phyloP scores from a whole-genome alignment of 345 rosid genomes.

The Eucalyptus sp. region DNA sequence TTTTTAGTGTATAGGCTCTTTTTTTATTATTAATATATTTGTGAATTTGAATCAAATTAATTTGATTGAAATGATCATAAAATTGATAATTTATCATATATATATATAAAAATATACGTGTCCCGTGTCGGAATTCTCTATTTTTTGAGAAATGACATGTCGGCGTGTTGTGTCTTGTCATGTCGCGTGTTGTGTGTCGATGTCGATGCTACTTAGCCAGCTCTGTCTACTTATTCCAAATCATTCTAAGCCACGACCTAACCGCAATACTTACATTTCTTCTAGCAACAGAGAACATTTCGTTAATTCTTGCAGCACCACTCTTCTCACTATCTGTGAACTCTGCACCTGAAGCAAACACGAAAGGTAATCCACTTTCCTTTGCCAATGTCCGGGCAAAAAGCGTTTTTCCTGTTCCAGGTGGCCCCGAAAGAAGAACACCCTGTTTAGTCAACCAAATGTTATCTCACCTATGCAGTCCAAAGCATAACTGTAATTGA shows the following conservation, averaged over 20 bases:
- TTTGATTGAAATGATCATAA: no score
- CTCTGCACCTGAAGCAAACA: constrained; percentile 97
- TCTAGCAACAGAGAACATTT: constrained; percentile 86
- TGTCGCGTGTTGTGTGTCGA: rapidly evolving
- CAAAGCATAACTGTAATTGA: not conserved
- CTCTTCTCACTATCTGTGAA: constrained; percentile 89
- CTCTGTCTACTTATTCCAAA: not conserved
- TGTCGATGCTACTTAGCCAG: no score
- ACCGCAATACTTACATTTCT: constrained; percentile 58
- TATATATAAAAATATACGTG: no score
- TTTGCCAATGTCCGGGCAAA: constrained; percentile 94
- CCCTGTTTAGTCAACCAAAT: constrained; percentile 33
- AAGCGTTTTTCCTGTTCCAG: constrained; percentile 98
- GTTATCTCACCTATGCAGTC: not conserved
- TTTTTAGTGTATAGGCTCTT: no score
- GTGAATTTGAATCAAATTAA: no score
- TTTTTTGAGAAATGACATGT: no score
- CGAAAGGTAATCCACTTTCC: constrained; percentile 92
- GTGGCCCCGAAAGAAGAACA: constrained; percentile 95
- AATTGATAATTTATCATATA: no score
- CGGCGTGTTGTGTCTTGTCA: rapidly evolving
- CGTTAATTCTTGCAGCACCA: constrained; percentile 84
- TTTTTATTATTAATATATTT: no score
- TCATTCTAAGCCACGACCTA: not conserved
- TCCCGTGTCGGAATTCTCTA: no score